Percentiles rank a stretch among this genome's conserved stretches.
These are phyloP conservation scores for Pseudogymnoascus sp. DNA, from an alignment of 2,329 filamentous ascomycete genomes.

Conservation along the genomic window DNA sequence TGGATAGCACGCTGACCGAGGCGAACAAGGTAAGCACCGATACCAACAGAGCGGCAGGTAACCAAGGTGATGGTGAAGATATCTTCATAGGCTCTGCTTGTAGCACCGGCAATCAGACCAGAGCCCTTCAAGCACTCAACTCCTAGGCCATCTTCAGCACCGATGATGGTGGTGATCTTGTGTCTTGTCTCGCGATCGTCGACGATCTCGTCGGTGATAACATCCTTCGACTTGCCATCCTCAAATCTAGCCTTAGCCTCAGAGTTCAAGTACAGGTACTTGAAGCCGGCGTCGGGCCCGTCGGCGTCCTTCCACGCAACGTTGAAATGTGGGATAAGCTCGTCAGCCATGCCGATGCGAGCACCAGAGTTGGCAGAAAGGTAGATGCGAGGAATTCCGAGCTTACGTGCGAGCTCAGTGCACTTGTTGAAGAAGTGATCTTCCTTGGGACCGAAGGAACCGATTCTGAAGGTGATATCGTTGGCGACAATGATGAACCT, in stretches of 20 bases:
- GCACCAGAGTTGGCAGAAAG: constrained; percentile 98
- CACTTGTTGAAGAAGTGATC: constrained; percentile 99
- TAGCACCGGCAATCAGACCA: constrained; percentile 95
- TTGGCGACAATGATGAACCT: constrained; percentile 97
- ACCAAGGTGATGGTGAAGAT: constrained; percentile 98
- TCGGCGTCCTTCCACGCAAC: constrained; percentile 87
- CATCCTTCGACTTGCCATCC: constrained; percentile 64
- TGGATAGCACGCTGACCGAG: constrained; percentile 98
- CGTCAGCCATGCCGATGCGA: constrained; percentile 91
- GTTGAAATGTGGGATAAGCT: constrained; percentile 94
- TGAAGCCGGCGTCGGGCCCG: constrained; percentile 85
- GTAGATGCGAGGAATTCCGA: constrained; percentile 95
- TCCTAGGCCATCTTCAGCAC: constrained; percentile 90
- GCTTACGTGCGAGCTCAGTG: constrained; percentile 86
- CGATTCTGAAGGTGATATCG: constrained; percentile 99
- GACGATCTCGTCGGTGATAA: constrained; percentile 79
- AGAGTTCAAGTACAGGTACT: constrained; percentile 89
- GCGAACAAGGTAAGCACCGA: constrained; percentile 96
- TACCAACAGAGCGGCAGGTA: constrained; percentile 97
- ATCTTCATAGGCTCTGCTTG: constrained; percentile 93
- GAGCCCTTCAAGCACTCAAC: constrained; percentile 96
- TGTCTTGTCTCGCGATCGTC: constrained; percentile 86
- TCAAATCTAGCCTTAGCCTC: constrained; percentile 83
- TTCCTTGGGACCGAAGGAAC: constrained; percentile 92
- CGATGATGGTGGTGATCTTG: constrained; percentile 90